phyloP scores from a whole-genome alignment of 2,329 filamentous ascomycete genomes.

The Lanzia echinophila region DNA sequence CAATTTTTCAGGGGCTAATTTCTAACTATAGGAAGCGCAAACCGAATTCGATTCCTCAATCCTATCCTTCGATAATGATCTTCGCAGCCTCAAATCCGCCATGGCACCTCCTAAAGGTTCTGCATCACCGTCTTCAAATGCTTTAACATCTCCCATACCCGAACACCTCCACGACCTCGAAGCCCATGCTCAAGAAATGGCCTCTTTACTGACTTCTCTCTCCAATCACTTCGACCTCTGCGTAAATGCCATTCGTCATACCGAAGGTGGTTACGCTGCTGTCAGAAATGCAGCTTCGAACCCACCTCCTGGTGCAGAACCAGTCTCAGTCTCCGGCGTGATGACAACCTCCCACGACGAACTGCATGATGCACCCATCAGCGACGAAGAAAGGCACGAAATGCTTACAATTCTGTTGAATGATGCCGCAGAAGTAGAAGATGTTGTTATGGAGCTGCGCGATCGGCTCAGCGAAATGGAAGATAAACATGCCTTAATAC shows the following conservation, averaged over 20 bases:
- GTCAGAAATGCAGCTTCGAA: conserved; percentile 62
- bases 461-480: conserved; percentile 75
- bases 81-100: conserved; percentile 54
- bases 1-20: neutral
- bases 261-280: conserved; percentile 70
- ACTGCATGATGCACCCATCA: conserved; percentile 58
- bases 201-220: conserved; percentile 69
- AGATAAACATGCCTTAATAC: conserved; percentile 55
- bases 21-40: conserved; percentile 47
- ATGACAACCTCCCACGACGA: conserved; percentile 47
- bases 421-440: conserved; percentile 61
- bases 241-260: conserved; percentile 83
- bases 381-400: conserved; percentile 67
- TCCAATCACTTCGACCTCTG: conserved; percentile 90
- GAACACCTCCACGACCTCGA: conserved; percentile 37
- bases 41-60: conserved; percentile 64
- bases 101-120: conserved; percentile 27
- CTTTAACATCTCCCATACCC: conserved; percentile 34
- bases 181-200: conserved; percentile 71
- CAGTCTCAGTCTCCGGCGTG: conserved; percentile 59
- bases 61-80: conserved; percentile 65
- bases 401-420: conserved; percentile 76
- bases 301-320: conserved; percentile 40
- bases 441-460: conserved; percentile 63
- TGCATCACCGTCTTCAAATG: conserved; percentile 21